Evolutionary conservation across 805 yeast genomes (phyloP).

Genomic region (Monosporozyma aquatica): DNA sequence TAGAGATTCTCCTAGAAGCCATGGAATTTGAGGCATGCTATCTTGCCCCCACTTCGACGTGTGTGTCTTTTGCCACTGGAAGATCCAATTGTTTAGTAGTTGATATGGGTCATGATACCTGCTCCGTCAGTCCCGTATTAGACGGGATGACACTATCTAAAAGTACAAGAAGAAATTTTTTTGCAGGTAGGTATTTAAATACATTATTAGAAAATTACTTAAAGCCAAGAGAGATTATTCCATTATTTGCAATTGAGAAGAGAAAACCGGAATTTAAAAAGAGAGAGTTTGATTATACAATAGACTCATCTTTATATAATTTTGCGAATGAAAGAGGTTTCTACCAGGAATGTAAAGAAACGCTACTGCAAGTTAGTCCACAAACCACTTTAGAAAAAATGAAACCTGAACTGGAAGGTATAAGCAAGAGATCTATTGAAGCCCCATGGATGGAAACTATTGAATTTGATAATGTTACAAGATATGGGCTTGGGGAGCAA

Average conservation of each 20-base stretch:
- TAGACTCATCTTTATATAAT: conserved; percentile 44
- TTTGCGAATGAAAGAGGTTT: conserved; percentile 46
- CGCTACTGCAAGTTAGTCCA: conserved; percentile 43
- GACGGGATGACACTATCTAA: conserved; percentile 72
- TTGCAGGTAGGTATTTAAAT: conserved; percentile 59
- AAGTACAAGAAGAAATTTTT: conserved; percentile 60
- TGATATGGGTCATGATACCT: conserved; percentile 73
- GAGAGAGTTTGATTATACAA: conserved; percentile 19
- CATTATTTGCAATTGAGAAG: conserved; percentile 26
- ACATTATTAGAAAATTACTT: conserved; percentile 23
- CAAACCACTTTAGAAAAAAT: conserved; percentile 14
- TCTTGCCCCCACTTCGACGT: conserved; percentile 73
- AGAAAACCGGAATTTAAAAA: conserved; percentile 26
- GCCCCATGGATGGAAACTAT: conserved; percentile 67
- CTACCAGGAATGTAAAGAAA: conserved; percentile 68
- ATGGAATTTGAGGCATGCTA: conserved; percentile 73
- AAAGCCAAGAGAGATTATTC: conserved; percentile 29
- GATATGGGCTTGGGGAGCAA: conserved; percentile 62
- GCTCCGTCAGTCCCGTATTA: conserved; percentile 70
- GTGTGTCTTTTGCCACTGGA: conserved; percentile 82
- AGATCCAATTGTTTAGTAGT: conserved; percentile 80
- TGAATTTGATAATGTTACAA: conserved; percentile 45
- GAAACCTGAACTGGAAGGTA: conserved; percentile 22
- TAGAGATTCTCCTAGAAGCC: conserved; percentile 63
- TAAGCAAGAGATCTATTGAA: conserved; percentile 47